Conservation (phyloP, 768 basidiomycete species). For the Dioszegia hungarica region DNA sequence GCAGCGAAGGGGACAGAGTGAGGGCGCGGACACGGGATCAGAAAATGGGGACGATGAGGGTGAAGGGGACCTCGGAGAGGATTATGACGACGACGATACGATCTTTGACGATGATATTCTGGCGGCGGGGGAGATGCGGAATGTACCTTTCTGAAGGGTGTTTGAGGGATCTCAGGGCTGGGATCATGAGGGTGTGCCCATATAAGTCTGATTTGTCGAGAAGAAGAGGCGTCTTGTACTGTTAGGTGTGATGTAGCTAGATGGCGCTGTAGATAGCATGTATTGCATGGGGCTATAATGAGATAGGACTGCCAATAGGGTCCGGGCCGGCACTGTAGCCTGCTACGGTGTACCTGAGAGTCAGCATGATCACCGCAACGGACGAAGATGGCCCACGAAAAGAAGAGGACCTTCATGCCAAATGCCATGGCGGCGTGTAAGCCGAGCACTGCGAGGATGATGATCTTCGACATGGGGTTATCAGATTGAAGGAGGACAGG, state of each 20-base stretch:
- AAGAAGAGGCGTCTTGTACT: too few species aligned
- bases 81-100: constrained; percentile 53
- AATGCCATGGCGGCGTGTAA: constrained; percentile 77
- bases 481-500: constrained; percentile 88
- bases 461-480: constrained; percentile 70
- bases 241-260: too few species aligned
- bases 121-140: constrained; percentile 74
- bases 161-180: neutral
- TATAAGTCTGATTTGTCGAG: too few species aligned
- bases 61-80: constrained; percentile 48
- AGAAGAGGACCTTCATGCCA: constrained; percentile 75
- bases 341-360: constrained; percentile 23
- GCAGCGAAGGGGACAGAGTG: neutral
- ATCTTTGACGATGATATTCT: constrained; percentile 74
- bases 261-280: neutral
- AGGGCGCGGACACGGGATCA: neutral
- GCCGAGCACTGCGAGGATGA: constrained; percentile 68
- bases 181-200: too few species aligned
- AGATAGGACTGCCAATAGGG: constrained; percentile 25
- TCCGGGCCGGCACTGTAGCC: constrained; percentile 30
- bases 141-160: constrained; percentile 44
- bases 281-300: neutral
- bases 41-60: constrained; percentile 17
- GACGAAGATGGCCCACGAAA: constrained; percentile 46
- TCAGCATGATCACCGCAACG: neutral